phyloP scores from a whole-genome alignment of 2,329 filamentous ascomycete species.

The Talaromyces marneffei region DNA sequence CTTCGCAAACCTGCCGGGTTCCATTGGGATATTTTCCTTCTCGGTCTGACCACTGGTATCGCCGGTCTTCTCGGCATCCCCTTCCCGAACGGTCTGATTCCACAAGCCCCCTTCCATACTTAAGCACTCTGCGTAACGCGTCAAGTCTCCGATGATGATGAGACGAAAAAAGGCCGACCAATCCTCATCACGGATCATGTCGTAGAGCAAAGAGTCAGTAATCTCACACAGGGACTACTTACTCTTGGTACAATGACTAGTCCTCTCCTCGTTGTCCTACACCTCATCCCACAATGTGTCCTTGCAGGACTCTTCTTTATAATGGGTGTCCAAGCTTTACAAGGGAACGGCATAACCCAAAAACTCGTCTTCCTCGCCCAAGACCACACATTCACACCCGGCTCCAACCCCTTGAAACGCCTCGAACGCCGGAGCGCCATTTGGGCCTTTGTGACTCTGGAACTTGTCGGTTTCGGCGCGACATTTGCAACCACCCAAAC shows the following conservation, averaged over 20 bases:
- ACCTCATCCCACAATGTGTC: constrained; percentile 73
- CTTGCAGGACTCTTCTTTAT: constrained; percentile 78
- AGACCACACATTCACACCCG: constrained; percentile 57
- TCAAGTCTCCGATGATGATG: constrained; percentile 50
- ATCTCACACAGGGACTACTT: constrained; percentile 69
- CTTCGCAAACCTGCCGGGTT: constrained; percentile 76
- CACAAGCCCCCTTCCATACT: constrained; percentile 78
- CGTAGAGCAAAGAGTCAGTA: constrained; percentile 69
- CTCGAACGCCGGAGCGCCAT: constrained; percentile 59
- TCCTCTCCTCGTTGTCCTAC: constrained; percentile 65
- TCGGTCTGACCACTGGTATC: constrained; percentile 70
- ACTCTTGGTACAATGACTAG: constrained; percentile 74
- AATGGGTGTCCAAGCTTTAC: constrained; percentile 74
- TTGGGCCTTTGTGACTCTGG: constrained; percentile 64
- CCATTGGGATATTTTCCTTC: constrained; percentile 78
- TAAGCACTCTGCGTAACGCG: constrained; percentile 67
- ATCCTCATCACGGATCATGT: constrained; percentile 57
- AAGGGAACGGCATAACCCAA: constrained; percentile 68
- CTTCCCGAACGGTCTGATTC: constrained; percentile 77
- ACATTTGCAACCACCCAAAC: constrained; percentile 82
- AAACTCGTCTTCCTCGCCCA: constrained; percentile 66
- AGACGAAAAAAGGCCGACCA: constrained; percentile 53
- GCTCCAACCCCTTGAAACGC: constrained; percentile 54
- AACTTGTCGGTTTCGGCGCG: constrained; percentile 65
- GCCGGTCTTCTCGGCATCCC: constrained; percentile 71